A percentile compares a stretch with the other conserved stretches of the same genome.
Evolutionary conservation across 2,329 filamentous ascomycete genomes (phyloP).

Genomic region (Nemania sp.): DNA sequence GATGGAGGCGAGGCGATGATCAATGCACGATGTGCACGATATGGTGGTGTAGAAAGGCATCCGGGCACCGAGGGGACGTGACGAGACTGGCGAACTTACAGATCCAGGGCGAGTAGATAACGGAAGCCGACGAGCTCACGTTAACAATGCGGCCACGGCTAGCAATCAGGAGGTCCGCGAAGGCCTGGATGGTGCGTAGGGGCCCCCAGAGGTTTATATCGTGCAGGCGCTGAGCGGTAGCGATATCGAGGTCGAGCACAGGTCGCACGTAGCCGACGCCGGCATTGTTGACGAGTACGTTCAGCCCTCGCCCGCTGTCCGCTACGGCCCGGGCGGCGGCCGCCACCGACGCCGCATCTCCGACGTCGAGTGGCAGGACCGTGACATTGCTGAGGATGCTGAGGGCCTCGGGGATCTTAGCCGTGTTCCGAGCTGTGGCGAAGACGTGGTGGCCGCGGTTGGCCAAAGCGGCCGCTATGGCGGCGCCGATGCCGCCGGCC

Average conservation of each 20-base stretch:
- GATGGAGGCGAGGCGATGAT: too few relatives aligned
- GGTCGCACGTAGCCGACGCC: constrained; percentile 3
- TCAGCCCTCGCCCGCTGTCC: neutral
- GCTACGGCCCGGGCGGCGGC: constrained; percentile 18
- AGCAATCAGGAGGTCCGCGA: neutral
- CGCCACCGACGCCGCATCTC: constrained; percentile 23
- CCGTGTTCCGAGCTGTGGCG: constrained; percentile 40
- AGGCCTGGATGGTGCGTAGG: neutral
- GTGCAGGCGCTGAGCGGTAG: neutral
- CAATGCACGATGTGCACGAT: too few relatives aligned
- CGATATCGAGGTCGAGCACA: constrained; percentile 7
- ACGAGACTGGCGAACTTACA: neutral
- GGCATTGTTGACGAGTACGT: constrained; percentile 14
- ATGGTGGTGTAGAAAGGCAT: too few relatives aligned
- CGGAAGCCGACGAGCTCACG: constrained; percentile 21
- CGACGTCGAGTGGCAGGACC: constrained; percentile 42
- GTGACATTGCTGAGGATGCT: neutral
- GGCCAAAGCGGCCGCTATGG: constrained; percentile 32
- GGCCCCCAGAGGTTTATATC: constrained; percentile 18
- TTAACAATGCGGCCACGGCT: constrained; percentile 28
- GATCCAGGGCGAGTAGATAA: neutral
- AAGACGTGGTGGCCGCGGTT: constrained; percentile 40
- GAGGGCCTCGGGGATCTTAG: constrained; percentile 21
- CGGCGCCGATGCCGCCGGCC: constrained; percentile 36
- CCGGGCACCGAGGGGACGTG: too few relatives aligned